Conservation (phyloP, 345 rosid genomes). For the Nasturtium officinale region DNA sequence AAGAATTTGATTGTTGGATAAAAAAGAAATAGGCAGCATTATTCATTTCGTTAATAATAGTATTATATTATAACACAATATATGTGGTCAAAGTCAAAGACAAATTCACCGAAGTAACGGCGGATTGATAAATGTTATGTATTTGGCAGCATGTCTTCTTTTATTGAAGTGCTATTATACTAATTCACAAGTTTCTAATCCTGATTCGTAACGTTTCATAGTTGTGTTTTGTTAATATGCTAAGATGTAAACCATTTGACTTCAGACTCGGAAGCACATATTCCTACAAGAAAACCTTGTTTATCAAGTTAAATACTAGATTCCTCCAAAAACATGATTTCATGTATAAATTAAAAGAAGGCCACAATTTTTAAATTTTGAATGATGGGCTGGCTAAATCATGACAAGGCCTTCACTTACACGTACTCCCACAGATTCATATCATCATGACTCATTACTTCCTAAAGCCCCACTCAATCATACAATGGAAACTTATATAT, state of each 20-base stretch:
- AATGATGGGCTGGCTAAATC: conserved; percentile 6
- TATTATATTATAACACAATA: not conserved
- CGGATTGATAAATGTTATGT: not conserved
- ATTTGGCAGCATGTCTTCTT: not conserved
- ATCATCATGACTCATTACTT: too few relatives aligned
- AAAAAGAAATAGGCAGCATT: not conserved
- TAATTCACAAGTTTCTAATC: not conserved
- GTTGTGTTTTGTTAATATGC: not conserved
- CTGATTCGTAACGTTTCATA: not conserved
- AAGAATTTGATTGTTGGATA: not conserved
- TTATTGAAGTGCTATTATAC: too few relatives aligned
- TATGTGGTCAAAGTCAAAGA: conserved; percentile 8
- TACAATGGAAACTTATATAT: too few relatives aligned
- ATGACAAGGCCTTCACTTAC: too few relatives aligned
- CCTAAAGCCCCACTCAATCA: too few relatives aligned
- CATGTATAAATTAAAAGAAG: not conserved
- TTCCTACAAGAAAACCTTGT: not conserved
- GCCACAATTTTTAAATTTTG: not conserved
- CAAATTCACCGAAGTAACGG: conserved; percentile 3
- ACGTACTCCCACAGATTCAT: too few relatives aligned
- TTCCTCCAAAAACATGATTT: too few relatives aligned
- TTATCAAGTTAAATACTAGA: too few relatives aligned
- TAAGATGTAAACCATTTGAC: not conserved
- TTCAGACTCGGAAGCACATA: not conserved
- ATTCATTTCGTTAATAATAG: not conserved